Evolutionary conservation across 1,139 yeast genomes (phyloP), one percentile per base, ranked within the genome.

Genomic region (Hanseniaspora sp.): DNA sequence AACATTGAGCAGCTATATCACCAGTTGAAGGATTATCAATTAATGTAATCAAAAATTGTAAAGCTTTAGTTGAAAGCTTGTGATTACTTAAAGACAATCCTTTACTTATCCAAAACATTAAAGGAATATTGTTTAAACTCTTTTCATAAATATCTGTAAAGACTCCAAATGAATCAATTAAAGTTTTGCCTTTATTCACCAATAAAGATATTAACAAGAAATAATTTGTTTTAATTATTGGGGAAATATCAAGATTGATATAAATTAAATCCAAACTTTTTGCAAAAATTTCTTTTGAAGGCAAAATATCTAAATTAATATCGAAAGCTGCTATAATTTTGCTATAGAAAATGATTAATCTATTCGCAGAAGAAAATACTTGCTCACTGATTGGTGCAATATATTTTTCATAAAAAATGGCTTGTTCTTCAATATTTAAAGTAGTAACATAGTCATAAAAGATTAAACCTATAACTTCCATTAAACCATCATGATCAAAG

Each of bases 1-100:
- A 75, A 2, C 82, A 72, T 57, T 73, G 76, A 1, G 87, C 74
- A 0, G 72, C 71, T n/a, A 57, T 56, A 1, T 62, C 55, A 18
- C 79, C 75, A 9, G 63, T 45, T 3, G 56, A 54, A 5, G 62
- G 56, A 42, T 70, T 67, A 1, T 67, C 61, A 11, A 80, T 62
- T 23, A 76, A 59, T 0, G 57, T 59, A 30, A 76, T 59, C n/a
- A 76, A 62, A 57, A 61, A 62, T 45, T 66, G 64, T 59, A 75
- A 66, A 31, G 71, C 71, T 7, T 62, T 63, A n/a, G 70, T 66
- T 0, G 83, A 82, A 0, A 61, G 49, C 3, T 70, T 63, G 58
- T 84, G 83, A 56, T 77, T 75, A 60, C 76, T 79, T 64, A 86
- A 63, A 0, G 86, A 64, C 51, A 85, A 71, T 0, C 86, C 94